These are phyloP conservation scores for Graphilbum fragrans DNA, from an alignment of 2,329 filamentous ascomycete species.

Conservation along the genomic window DNA sequence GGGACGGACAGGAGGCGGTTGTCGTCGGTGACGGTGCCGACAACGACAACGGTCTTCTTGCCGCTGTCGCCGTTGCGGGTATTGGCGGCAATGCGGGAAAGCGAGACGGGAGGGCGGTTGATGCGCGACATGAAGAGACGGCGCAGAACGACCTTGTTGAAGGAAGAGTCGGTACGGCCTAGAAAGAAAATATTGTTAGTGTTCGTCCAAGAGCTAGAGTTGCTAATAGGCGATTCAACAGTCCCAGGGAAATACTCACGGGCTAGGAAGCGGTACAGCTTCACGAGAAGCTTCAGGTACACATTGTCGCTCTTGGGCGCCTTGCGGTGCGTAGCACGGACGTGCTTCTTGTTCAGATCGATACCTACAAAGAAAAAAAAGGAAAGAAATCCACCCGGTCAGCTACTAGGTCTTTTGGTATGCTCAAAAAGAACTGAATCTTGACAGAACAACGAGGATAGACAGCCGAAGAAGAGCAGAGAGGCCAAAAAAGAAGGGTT, in stretches of 20 bases:
- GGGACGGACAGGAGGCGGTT: constrained; percentile 84
- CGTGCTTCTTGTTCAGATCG: constrained; percentile 60
- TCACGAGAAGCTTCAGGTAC: constrained; percentile 93
- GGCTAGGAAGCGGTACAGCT: constrained; percentile 94
- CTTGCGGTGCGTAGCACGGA: constrained; percentile 69
- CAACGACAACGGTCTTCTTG: constrained; percentile 82
- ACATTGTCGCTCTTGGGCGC: constrained; percentile 97
- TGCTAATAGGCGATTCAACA: background rate
- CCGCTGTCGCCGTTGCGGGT: constrained; percentile 48
- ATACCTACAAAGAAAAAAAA: constrained; percentile 42
- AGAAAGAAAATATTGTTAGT: background rate
- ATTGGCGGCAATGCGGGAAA: constrained; percentile 77
- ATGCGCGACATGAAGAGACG: constrained; percentile 98
- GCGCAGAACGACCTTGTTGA: constrained; percentile 98
- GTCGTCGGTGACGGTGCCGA: constrained; percentile 96
- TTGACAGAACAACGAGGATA: background rate
- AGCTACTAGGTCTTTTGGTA: constrained; percentile 44
- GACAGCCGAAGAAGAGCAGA: background rate
- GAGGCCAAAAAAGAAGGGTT: too few relatives aligned
- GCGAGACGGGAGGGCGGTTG: constrained; percentile 89
- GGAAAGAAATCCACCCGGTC: constrained; percentile 28
- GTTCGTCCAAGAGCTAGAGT: background rate
- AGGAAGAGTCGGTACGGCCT: constrained; percentile 92
- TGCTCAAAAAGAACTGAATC: constrained; percentile 37
- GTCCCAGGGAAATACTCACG: constrained; percentile 48